Base-by-base conservation (phyloP, 345 rosid species). In the Corchorus olitorius region DNA sequence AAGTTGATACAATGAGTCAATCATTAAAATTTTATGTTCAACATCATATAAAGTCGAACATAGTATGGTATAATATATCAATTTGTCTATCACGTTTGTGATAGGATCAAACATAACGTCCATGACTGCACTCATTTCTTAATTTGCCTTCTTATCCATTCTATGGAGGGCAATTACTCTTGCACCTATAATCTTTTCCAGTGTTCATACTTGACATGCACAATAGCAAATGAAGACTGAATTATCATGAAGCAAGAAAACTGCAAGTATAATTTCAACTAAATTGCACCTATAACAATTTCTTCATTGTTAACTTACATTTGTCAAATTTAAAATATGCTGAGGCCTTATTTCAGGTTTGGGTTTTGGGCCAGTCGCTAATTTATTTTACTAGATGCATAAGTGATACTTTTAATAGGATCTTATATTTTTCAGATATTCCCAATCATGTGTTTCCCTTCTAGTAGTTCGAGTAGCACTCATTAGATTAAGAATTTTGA, bases 401-500 rank as follows among this genome's bases (percentile, higher is more conserved):
- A 46, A 66, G 6, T 45, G 11, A n/a, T 67, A 22, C 13, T 68
- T 68, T 48, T 68, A 68, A 22, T 64, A 4, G 13, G 16, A 68
- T 48, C 20, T 22, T 65, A 43, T 65, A 65, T 65, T 52, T 43
- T 10, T 12, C 43, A 4, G 48, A 41, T 43, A 41, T 64, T 64
- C n/a, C 16, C 19, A 41, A 4, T 7, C 20, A 45, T 45, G 27
- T 67, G 27, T 67, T 16, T 37, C 72, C 58, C 46, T 48, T 33
- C n/a, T 13, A 73, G 58, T 66, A 66, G 46, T 58, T 20, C 3
- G 17, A 53, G 43, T 27, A 65, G 54, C 15, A 35, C 33, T 65
- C 15, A 75, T 39, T 45, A 72, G 50, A 76, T 45, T 54, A 77
- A 78, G 79, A 79, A 80, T 20, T 65, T 27, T 34, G 27, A 75